Base-by-base conservation (phyloP, 2,329 filamentous ascomycete genomes). In the Pseudogymnoascus destructans region DNA sequence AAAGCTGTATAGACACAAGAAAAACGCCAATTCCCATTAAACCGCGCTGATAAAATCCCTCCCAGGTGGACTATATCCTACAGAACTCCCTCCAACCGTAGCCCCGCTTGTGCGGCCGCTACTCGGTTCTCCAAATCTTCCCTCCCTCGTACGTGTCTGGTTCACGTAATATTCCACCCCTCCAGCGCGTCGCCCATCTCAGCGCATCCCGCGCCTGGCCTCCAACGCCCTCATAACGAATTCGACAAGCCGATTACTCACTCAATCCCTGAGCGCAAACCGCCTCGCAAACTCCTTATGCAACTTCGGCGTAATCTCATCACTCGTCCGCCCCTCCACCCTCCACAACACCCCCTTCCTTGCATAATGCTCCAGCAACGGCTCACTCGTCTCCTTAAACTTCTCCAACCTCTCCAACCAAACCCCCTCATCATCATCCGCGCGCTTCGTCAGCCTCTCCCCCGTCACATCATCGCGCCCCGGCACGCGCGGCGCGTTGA, bases 281-380 rank as follows among this genome's bases (percentile, higher is more conserved):
- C 86, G 79, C 68, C 76, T 81, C 73, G 88, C 84, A 70, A 98
- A 88, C 72, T 95, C 90, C 7, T 76, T 73, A 67, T 89, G 87
- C 25, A 98, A 76, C 74, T 90, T 84, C n/a, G 93, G 93, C 58
- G 80, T 91, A 65, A 98, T 98, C 73, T 97, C 93, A 68, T 98
- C 89, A 68, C 90, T 95, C 70, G 84, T 92, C 72, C 91, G 82
- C 19, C 93, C 93, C 65, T 89, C 78, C 3, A 96, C 89, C 61
- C 89, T 88, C 81, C 87, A 89, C 35, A 98, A 73, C 10, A 95
- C 84, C 8, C 89, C 89, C 69, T 86, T 86, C 63, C 81, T 79
- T 55, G 88, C 86, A 68, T 98, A 98, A 72, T 96, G 89, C 64
- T 95, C 87, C 15, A 98, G 76, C 46, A 98, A 74, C 13, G 89